Conservation (phyloP, 1,284 basidiomycete genomes). For the Heliocybe sulcata region DNA sequence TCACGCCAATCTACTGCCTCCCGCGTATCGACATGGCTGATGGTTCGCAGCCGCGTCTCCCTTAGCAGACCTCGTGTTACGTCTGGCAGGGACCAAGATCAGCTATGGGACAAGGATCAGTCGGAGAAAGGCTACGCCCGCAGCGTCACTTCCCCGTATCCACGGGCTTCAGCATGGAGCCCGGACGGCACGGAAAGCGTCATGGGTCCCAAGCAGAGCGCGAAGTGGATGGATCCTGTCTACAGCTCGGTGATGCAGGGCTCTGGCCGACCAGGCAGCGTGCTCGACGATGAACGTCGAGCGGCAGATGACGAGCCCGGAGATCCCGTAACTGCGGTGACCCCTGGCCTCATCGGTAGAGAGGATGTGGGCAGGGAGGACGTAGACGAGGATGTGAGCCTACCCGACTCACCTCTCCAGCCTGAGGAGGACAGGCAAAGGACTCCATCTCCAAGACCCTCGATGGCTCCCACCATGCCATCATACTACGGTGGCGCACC, state of each 20-base stretch:
- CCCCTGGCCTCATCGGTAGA: not conserved
- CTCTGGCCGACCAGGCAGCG: not conserved
- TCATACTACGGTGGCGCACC: not conserved
- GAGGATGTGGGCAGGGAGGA: not conserved
- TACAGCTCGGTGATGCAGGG: conserved; percentile 14
- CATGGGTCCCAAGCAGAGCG: conserved; percentile 13
- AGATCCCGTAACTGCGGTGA: not conserved
- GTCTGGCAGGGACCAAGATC: conserved; percentile 9
- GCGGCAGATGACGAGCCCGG: not conserved
- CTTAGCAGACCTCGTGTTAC: conserved; percentile 10
- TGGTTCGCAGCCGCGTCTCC: conserved; percentile 6
- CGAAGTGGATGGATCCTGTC: conserved; percentile 20
- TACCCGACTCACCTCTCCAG: not conserved
- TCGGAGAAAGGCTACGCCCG: conserved; percentile 20
- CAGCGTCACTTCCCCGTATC: conserved; percentile 10
- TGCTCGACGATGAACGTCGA: not conserved
- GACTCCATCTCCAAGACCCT: not conserved
- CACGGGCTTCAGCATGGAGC: conserved; percentile 5
- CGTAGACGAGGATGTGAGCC: not conserved
- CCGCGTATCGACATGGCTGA: conserved; percentile 15
- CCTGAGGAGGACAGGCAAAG: not conserved
- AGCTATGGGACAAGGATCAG: conserved; percentile 27
- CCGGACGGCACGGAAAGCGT: not conserved
- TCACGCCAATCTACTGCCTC: conserved; percentile 5
- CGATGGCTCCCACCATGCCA: not conserved